Base-by-base conservation (phyloP, 495 filamentous ascomycete species). In the Annulohypoxylon bovei region DNA sequence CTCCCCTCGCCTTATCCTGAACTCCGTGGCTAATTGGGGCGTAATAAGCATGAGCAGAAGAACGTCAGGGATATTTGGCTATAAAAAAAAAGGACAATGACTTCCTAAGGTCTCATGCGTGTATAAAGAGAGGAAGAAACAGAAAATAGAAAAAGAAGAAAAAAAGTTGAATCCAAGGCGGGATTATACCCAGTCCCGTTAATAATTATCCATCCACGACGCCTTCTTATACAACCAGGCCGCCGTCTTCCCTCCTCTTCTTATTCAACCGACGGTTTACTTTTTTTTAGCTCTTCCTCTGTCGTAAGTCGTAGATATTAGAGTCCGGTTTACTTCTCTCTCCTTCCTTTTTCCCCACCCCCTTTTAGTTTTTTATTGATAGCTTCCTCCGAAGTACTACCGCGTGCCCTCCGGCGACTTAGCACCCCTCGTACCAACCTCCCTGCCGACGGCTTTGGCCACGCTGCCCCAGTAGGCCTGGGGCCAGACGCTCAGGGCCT, bases 401-500 rank as follows among this genome's bases (percentile, higher is more conserved):
- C 68, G 67, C 22, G 56, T 9, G 11, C 35, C 52, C 27, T 59
- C 57, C 3, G 63, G 30, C 4, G 49, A 18, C 1, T 20, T 30
- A 4, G 49, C 33, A 1, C 37, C 30, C 16, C 62, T 62, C 0
- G 58, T 46, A 7, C 35, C 40, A 0, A 58, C 42, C 8, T 75
- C 73, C 28, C 67, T 64, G 0, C 75, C 75, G 0, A 79, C 76
- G 8, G 76, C 76, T 65, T 81, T 83, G 78, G 80, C 88, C 78
- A 85, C 90, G 63, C 80, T 81, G 16, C 77, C 74, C 82, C 82
- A 85, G 59, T 84, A 85, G 11, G 79, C 82, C 28, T 77, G 69
- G 1, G 93, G 90, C 91, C 93, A 96, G 20, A 84, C 78, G 18
- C 82, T 83, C 32, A 93, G 73, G 63, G 80, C 70, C 68, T 97